Evolutionary conservation across 371 early-diverging fungal genomes (phyloP).

Genomic region (Mucor mucedo): DNA sequence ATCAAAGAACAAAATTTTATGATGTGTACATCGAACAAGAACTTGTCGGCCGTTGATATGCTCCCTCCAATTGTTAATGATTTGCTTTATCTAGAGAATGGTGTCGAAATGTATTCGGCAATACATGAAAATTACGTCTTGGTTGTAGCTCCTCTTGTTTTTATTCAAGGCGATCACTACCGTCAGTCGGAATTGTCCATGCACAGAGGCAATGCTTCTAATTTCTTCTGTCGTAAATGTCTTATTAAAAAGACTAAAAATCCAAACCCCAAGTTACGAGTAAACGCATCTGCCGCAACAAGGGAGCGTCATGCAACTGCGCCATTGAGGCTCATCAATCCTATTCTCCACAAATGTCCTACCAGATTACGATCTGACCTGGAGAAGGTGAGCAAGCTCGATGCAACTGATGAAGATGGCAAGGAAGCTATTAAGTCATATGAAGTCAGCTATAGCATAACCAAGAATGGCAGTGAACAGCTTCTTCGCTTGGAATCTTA

Average conservation of each 20-base stretch:
- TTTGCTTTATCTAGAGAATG: constrained; percentile 8
- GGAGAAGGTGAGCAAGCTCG: too few species aligned
- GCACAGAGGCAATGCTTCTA: constrained; percentile 1
- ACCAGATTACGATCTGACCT: background rate
- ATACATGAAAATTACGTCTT: background rate
- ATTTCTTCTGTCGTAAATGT: constrained; percentile 9
- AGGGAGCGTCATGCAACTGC: background rate
- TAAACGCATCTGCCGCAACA: background rate
- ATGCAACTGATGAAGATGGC: too few species aligned
- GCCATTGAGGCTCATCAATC: too few species aligned
- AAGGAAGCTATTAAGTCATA: too few species aligned
- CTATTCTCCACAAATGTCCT: too few species aligned
- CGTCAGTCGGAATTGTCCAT: constrained; percentile 16
- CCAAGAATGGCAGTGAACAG: background rate
- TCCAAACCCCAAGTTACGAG: constrained; percentile 1
- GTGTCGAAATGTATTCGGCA: constrained; percentile 11
- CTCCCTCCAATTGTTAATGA: constrained; percentile 10
- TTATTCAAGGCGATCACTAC: constrained; percentile 17
- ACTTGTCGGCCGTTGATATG: constrained; percentile 6
- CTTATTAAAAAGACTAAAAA: background rate
- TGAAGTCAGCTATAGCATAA: background rate
- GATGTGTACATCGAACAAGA: too few species aligned
- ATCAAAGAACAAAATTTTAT: constrained; percentile 3
- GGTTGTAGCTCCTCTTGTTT: constrained; percentile 2
- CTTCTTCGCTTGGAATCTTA: background rate